Evolutionary conservation across 768 basidiomycete genomes (phyloP).

Genomic region (Ramaria rubella): DNA sequence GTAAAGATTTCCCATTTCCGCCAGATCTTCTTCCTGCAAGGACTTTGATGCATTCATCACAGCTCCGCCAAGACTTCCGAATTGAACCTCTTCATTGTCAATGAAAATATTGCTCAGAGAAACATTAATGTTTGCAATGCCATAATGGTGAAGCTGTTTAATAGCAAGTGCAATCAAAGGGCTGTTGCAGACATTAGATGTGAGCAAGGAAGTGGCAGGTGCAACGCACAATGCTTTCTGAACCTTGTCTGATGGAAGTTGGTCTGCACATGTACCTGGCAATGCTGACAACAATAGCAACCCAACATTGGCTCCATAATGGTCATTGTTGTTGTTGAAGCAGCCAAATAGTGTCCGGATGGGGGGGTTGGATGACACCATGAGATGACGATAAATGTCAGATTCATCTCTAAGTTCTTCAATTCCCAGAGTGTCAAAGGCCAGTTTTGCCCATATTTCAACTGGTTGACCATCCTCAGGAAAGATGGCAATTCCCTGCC

Average conservation of each 20-base stretch:
- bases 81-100: background rate
- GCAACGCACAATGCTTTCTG: background rate
- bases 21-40: background rate
- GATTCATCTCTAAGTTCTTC: background rate
- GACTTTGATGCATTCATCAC: background rate
- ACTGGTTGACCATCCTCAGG: background rate
- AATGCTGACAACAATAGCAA: background rate
- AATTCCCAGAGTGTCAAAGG: background rate
- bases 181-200: background rate
- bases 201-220: background rate
- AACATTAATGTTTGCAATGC: background rate
- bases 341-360: background rate
- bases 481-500: background rate
- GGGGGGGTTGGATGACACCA: background rate
- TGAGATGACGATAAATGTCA: background rate
- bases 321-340: background rate
- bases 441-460: background rate
- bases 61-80: background rate
- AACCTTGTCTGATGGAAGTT: background rate
- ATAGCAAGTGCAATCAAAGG: background rate
- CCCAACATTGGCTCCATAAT: no score
- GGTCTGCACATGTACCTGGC: background rate
- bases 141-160: background rate
- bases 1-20: no score
- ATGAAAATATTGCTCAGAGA: background rate